Evolutionary conservation across 1,284 basidiomycete species (phyloP), one percentile per base, ranked within the genome.

Genomic region (Pseudozyma hubeiensis): DNA sequence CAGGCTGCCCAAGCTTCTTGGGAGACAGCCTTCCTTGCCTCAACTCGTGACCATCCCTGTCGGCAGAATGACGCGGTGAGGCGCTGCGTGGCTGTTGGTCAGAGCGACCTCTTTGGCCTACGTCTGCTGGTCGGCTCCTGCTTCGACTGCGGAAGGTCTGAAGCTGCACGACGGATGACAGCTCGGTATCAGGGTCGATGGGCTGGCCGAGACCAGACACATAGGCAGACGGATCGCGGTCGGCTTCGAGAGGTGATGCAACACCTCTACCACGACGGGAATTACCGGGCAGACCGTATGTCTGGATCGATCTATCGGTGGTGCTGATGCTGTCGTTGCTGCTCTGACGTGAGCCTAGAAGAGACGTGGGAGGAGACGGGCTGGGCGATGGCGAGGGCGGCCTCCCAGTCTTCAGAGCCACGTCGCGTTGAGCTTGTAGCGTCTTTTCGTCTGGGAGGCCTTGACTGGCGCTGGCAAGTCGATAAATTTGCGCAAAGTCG

Each of bases 151-250:
- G 72, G 60, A 83, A 83, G 1, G 78, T 75, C 53, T 83, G 81
- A 29, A 82, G 59, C 41, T 83, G 82, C 13, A 81, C 80, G 3
- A 82, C 80, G 1, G 82, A 81, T 1, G 67, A 75, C 2, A 81
- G 65, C 67, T 83, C 82, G 14, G 74, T 71, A 40, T 83, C 82
- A 0, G 82, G 82, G 29, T 83, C 82, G 52, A 83, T 78, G 2
- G 79, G 80, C 37, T 74, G 57, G 31, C 82, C 81, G 1, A 82
- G 63, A 33, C 81, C 81, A 11, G 80, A 79, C 0, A 83, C 79
- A 47, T 82, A 83, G 1, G 80, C 81, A 1, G 75, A 77, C 10
- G 67, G 65, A 39, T 76, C 73, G 24, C 56, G 66, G 44, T 76
- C 73, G 14, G 64, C 64, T 43, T 76, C 73, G 29, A 62, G 37